Conservation (phyloP, 345 rosid genomes). For the Bretschneidera sinensis region DNA sequence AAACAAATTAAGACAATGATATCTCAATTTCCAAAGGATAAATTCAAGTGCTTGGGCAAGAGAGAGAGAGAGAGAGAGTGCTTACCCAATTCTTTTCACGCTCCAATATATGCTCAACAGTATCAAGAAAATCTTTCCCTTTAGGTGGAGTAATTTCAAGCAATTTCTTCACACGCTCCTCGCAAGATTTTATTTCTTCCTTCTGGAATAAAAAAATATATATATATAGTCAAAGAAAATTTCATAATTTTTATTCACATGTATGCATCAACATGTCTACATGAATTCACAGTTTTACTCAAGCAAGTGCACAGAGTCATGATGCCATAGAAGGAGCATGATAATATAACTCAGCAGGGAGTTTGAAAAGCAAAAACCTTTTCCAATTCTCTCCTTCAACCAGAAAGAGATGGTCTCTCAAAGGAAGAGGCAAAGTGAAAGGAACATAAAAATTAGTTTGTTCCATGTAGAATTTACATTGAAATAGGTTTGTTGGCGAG, state of each 20-base stretch:
- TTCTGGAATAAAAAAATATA: conserved; percentile 41
- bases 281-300: too few species aligned
- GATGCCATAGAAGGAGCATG: too few species aligned
- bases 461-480: too few species aligned
- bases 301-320: too few species aligned
- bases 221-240: conserved; percentile 2
- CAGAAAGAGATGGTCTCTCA: too few species aligned
- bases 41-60: neutral
- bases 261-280: neutral
- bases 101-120: conserved; percentile 81
- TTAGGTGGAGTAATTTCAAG: conserved; percentile 93
- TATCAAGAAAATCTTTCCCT: conserved; percentile 78
- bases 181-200: conserved; percentile 86
- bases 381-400: too few species aligned
- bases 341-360: too few species aligned
- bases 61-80: conserved; percentile 14
- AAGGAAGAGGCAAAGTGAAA: too few species aligned
- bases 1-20: conserved; percentile 12
- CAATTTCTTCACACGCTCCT: conserved; percentile 82
- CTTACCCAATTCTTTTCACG: conserved; percentile 97
- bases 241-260: too few species aligned
- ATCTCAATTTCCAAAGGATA: conserved; percentile 1
- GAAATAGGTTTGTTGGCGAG: too few species aligned
- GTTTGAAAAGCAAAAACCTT: too few species aligned
- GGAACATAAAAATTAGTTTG: too few species aligned